A percentile compares a stretch with the other conserved stretches of the same genome.
Evolutionary conservation across 225 moss, liverwort and hornwort species (phyloP).

Genomic region (Physcomitrium patens): DNA sequence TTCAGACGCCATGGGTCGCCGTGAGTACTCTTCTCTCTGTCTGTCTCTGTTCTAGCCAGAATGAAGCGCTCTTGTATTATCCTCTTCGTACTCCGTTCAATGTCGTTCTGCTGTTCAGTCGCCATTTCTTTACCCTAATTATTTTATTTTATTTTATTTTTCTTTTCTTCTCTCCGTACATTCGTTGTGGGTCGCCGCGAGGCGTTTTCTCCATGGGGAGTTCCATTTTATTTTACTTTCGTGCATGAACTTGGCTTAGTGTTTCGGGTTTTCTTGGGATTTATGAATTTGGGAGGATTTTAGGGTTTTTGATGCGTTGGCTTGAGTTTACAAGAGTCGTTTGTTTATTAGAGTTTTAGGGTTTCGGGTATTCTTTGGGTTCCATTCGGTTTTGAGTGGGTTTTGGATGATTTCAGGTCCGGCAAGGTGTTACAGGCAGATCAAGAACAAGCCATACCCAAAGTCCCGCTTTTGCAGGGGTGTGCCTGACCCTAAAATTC

Average conservation of each 20-base stretch:
- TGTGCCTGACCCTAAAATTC: slow-evolving; percentile 92
- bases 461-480: slow-evolving; percentile 89
- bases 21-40: slow-evolving; percentile 26
- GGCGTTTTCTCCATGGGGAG: background rate
- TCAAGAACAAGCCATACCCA: slow-evolving; percentile 94
- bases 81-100: background rate
- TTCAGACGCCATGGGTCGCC: slow-evolving; percentile 55
- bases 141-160: too few relatives aligned
- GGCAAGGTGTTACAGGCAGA: slow-evolving; percentile 89
- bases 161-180: too few relatives aligned
- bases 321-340: background rate
- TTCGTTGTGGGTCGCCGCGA: background rate
- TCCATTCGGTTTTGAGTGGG: background rate
- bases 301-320: slow-evolving; percentile 13
- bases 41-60: background rate
- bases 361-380: background rate
- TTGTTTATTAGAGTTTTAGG: background rate
- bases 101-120: background rate
- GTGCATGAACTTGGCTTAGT: too few relatives aligned
- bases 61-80: background rate
- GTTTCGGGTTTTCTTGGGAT: background rate
- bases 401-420: slow-evolving; percentile 63
- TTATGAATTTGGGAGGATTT: slow-evolving; percentile 16
- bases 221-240: background rate
- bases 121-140: too few relatives aligned